A percentile compares a stretch with the other conserved stretches of the same genome.
Conservation (phyloP, 73 alveolate genomes). For the Uronychia binucleata region DNA sequence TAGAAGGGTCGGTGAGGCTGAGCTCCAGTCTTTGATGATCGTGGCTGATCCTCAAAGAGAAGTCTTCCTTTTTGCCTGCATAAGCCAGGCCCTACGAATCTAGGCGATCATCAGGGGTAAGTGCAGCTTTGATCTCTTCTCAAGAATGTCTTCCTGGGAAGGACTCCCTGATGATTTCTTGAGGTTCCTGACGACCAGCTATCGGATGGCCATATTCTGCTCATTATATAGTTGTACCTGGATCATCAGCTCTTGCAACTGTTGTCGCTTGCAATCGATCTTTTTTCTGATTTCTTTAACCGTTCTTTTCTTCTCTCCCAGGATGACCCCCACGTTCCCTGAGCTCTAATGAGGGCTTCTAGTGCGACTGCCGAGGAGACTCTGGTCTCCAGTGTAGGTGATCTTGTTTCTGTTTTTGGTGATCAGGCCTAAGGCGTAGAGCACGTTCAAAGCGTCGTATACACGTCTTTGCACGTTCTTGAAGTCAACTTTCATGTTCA, state of each 20-base stretch:
- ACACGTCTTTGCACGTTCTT: constrained; percentile 42
- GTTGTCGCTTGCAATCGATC: neutral
- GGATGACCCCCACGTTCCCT: neutral
- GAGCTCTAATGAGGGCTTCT: neutral
- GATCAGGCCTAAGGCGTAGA: constrained; percentile 15
- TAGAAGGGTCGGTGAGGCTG: neutral
- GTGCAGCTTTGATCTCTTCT: neutral
- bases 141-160: neutral
- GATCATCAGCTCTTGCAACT: neutral
- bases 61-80: neutral
- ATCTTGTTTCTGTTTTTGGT: constrained; percentile 52
- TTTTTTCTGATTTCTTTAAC: neutral
- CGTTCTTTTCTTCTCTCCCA: neutral
- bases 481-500: constrained; percentile 46
- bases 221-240: neutral
- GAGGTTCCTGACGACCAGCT: neutral
- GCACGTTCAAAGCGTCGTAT: constrained; percentile 43
- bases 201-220: neutral
- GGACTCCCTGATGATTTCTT: neutral
- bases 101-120: neutral
- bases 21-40: neutral
- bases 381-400: constrained; percentile 8
- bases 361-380: neutral
- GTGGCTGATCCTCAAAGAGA: neutral
- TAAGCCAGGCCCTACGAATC: neutral